Percentiles rank a stretch among this genome's conserved stretches.
These are phyloP conservation scores for Rubus parviflorus DNA, from an alignment of 306 rosid species.

Conservation along the genomic window DNA sequence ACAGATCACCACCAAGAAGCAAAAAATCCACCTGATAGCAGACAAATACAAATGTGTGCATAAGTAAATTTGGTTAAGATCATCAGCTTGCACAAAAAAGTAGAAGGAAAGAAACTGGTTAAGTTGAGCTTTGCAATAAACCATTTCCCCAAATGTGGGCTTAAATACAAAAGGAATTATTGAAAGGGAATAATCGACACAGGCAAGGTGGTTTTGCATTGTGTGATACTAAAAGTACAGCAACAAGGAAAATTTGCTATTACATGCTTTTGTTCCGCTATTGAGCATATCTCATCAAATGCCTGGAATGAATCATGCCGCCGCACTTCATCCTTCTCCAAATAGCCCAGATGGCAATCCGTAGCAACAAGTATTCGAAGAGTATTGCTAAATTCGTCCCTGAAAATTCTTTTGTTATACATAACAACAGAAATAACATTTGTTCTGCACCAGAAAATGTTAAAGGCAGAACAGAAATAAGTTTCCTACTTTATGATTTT, in stretches of 20 bases:
- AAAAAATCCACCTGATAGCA: conserved; percentile 54
- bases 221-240: not conserved
- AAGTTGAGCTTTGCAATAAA: not conserved
- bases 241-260: not conserved
- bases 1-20: conserved; percentile 94
- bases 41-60: not conserved
- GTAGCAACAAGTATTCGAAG: conserved; percentile 88
- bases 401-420: conserved; percentile 17
- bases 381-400: conserved; percentile 64
- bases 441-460: not conserved
- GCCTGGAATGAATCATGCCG: conserved; percentile 93
- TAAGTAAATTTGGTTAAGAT: not conserved
- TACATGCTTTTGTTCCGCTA: conserved; percentile 67
- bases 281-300: conserved; percentile 88
- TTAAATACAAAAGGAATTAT: not conserved
- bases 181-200: not conserved
- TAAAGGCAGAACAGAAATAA: not conserved
- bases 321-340: conserved; percentile 96
- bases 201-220: not conserved
- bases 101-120: conserved; percentile 10
- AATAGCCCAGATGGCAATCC: conserved; percentile 91
- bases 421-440: not conserved
- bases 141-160: not conserved
- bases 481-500: not conserved
- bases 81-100: not conserved